Conservation (phyloP, 805 yeast species). For the Candida patagonica region DNA sequence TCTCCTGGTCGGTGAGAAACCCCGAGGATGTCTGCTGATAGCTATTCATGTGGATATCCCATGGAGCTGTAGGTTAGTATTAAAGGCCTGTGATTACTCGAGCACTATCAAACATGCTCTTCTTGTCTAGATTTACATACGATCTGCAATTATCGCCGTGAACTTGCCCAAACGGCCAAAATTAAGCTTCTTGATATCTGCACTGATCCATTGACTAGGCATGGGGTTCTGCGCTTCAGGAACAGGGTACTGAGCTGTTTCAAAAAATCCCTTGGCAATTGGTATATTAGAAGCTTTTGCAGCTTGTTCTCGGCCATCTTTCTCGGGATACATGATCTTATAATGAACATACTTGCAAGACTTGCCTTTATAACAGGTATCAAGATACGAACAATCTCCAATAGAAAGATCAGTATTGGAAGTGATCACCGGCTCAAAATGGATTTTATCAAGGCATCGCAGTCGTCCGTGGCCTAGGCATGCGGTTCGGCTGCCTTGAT, state of each 20-base stretch:
- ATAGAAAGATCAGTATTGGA: constrained; percentile 56
- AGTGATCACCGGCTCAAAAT: constrained; percentile 27
- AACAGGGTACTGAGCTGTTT: neutral
- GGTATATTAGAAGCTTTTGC: too few relatives aligned
- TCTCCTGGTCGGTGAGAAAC: constrained; percentile 34
- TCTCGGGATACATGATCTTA: constrained; percentile 21
- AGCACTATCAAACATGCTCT: neutral
- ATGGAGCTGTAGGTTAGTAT: constrained; percentile 43
- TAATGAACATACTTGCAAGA: constrained; percentile 80
- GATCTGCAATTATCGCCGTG: constrained; percentile 74
- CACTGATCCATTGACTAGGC: constrained; percentile 80
- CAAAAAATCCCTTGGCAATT: constrained; percentile 2
- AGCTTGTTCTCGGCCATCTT: too few relatives aligned
- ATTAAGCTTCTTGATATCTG: constrained; percentile 71
- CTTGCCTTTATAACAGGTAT: constrained; percentile 82
- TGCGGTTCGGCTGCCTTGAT: constrained; percentile 7
- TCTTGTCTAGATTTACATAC: constrained; percentile 10
- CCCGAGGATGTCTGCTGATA: constrained; percentile 15
- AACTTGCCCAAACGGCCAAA: constrained; percentile 68
- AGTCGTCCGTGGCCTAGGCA: constrained; percentile 14
- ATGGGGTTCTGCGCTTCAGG: constrained; percentile 7
- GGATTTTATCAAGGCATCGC: constrained; percentile 21
- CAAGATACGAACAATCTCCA: constrained; percentile 91
- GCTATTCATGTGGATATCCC: constrained; percentile 87
- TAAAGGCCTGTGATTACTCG: too few relatives aligned